Evolutionary conservation across 2,329 filamentous ascomycete species (phyloP), one percentile per base, ranked within the genome.

Genomic region (Penicillium verrucosum): DNA sequence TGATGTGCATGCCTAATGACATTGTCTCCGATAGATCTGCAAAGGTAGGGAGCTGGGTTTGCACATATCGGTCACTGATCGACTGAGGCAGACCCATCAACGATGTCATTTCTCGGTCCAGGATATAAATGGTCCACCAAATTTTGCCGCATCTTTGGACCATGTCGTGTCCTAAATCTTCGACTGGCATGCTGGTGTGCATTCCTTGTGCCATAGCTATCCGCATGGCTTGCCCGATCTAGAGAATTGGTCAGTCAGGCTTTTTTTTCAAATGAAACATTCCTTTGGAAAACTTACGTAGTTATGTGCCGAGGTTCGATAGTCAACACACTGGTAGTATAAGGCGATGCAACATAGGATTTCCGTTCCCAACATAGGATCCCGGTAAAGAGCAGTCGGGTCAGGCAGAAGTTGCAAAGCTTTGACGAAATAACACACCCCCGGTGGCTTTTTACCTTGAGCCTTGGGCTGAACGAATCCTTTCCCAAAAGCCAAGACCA

Each of bases 91-190:
- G 63, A 0, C 82, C 82, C 75, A 83, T 81, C 2, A 83, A 62
- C 0, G 80, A 80, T 1, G 80, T 80, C 72, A 83, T 82, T 60
- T 83, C 77, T 1, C 81, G 74, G 51, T 84, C 81, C 0, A 84
- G 64, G 3, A 83, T 75, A 43, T 82, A 83, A 0, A 82, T 75
- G 0, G 81, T 83, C 81, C 81, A 84, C 80, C 81, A 84, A 12
- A 81, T 75, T 51, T 77, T 78, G 6, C 79, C 78, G 41, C 77
- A 80, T 45, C 82, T 70, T 51, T 83, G 76, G 0, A 81, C 78
- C 3, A 76, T 65, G 0, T 68, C 61, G 4, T 79, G 74, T 0
- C 79, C 78, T 0, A 82, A 59, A 38, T 80, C 75, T 1, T 75
- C 71, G 0, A 75, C 71, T 0, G 78, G 79, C 75, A 82, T 80